Evolutionary conservation across 306 rosid genomes (phyloP).

Genomic region (Cucumis melo): DNA sequence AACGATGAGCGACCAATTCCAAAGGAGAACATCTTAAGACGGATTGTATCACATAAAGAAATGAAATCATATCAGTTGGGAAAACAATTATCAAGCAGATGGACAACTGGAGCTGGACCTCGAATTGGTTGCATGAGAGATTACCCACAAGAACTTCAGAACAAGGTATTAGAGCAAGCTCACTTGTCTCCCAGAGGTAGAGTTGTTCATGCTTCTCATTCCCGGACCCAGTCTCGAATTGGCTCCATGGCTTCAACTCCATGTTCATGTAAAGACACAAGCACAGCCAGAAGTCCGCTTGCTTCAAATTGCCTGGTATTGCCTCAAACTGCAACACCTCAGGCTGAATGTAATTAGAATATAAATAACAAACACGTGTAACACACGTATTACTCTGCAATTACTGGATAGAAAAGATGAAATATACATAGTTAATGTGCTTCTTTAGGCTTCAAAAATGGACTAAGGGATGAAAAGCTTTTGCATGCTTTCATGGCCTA

Average conservation of each 20-base stretch:
- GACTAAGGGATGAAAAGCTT: neutral
- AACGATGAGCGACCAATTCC: slow-evolving; percentile 33
- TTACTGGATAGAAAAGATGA: neutral
- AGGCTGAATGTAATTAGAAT: slow-evolving; percentile 4
- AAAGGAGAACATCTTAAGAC: slow-evolving; percentile 43
- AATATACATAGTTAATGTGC: neutral
- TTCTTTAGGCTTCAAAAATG: neutral
- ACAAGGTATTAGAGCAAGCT: slow-evolving; percentile 49
- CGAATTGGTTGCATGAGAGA: slow-evolving; percentile 91
- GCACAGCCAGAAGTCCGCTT: neutral
- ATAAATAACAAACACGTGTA: neutral
- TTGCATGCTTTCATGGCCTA: slow-evolving; percentile 4
- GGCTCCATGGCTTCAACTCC: slow-evolving; percentile 15
- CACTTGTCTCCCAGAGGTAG: slow-evolving; percentile 50
- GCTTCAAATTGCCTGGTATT: neutral
- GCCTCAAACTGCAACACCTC: slow-evolving; percentile 7
- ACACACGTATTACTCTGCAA: neutral
- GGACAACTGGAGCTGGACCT: slow-evolving; percentile 85
- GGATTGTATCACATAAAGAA: slow-evolving; percentile 62
- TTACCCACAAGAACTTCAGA: slow-evolving; percentile 64
- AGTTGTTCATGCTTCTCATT: slow-evolving; percentile 5
- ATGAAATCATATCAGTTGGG: slow-evolving; percentile 67
- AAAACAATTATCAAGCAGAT: slow-evolving; percentile 36
- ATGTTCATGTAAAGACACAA: slow-evolving; percentile 14
- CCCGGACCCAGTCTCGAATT: slow-evolving; percentile 23